phyloP scores from a whole-genome alignment of 371 early-diverging fungal species.

The Rhizopus delemar region DNA sequence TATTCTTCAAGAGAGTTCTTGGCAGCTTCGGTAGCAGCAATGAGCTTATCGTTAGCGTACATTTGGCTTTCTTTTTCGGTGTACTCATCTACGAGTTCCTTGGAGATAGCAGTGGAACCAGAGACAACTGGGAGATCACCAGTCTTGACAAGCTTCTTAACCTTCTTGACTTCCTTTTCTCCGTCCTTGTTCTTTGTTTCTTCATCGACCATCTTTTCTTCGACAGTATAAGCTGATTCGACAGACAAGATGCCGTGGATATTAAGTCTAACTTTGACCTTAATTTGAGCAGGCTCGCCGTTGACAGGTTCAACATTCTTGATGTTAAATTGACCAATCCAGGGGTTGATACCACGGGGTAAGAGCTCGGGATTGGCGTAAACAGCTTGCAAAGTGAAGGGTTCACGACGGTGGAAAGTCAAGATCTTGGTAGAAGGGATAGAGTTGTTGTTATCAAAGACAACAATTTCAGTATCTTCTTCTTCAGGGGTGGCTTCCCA shows the following conservation, averaged over 20 bases:
- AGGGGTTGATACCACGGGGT: slow-evolving; percentile 70
- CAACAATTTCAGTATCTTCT: slow-evolving; percentile 73
- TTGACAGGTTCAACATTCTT: slow-evolving; percentile 55
- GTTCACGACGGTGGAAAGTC: slow-evolving; percentile 76
- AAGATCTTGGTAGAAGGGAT: slow-evolving; percentile 88
- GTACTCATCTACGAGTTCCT: slow-evolving; percentile 61
- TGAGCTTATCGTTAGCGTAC: slow-evolving; percentile 83
- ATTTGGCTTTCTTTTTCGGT: slow-evolving; percentile 84
- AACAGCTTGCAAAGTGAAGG: slow-evolving; percentile 80
- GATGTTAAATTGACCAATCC: slow-evolving; percentile 71
- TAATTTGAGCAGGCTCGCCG: slow-evolving; percentile 72
- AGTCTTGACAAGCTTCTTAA: slow-evolving; percentile 90
- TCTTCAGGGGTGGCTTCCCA: slow-evolving; percentile 75
- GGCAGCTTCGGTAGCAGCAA: slow-evolving; percentile 90
- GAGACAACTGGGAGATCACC: slow-evolving; percentile 78
- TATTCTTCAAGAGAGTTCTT: slow-evolving; percentile 97
- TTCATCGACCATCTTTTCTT: slow-evolving; percentile 78
- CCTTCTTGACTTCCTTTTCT: slow-evolving; percentile 65
- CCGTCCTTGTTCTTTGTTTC: slow-evolving; percentile 65
- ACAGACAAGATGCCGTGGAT: slow-evolving; percentile 81
- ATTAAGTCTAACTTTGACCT: slow-evolving; percentile 90
- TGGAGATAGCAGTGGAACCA: slow-evolving; percentile 60
- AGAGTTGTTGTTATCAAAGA: slow-evolving; percentile 68
- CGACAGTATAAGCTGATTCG: slow-evolving; percentile 86
- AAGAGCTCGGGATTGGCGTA: slow-evolving; percentile 74